Evolutionary conservation across 208 protist genomes (phyloP), one percentile per base, ranked within the genome.

Genomic region (Leishmania major): DNA sequence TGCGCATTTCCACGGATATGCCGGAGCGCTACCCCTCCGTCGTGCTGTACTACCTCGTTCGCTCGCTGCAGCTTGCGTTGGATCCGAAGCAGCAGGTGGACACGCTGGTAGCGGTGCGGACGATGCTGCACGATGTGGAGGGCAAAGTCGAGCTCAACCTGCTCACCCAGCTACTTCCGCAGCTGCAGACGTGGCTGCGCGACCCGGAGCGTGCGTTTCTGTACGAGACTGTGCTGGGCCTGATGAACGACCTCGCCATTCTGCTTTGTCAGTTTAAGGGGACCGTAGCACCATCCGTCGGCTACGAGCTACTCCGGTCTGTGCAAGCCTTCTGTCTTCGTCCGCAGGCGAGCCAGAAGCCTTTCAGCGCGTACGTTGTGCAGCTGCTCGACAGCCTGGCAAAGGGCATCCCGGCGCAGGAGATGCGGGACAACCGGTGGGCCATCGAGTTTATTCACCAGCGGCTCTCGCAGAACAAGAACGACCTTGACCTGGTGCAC

Each of bases 371-470:
- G 64, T 89, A 90, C 78, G 93, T 98, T 7, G 93, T 98, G 51
- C 90, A 98, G 87, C 81, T 98, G 37, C 86, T 98, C 2, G 93
- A 96, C 84, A 91, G 90, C 59, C 89, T 98, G 1, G 95, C 93
- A 6, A 88, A 90, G 35, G 87, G 88, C 55, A 84, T 98, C 35
- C 92, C 95, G 5, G 87, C 92, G 35, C 92, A 95, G 75, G 92
- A 98, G 79, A 96, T 97, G 91, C 92, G 92, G n/a, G 89, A 95
- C 82, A 89, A 97, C 79, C 84, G 93, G 7, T 98, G 95, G 93
- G 91, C 95, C 43, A 89, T 96, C n/a, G 93, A 96, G 87, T 98
- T 96, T 82, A 96, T 96, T 83, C 93, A 98, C 77, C 93, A 98
- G 85, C 91, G 95, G 10, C 88, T 98, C 25, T 95, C 91, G 28